Percentiles rank a stretch among this genome's conserved stretches.
phyloP scores from a whole-genome alignment of 2,329 filamentous ascomycete genomes.

The Blastomyces silverae region DNA sequence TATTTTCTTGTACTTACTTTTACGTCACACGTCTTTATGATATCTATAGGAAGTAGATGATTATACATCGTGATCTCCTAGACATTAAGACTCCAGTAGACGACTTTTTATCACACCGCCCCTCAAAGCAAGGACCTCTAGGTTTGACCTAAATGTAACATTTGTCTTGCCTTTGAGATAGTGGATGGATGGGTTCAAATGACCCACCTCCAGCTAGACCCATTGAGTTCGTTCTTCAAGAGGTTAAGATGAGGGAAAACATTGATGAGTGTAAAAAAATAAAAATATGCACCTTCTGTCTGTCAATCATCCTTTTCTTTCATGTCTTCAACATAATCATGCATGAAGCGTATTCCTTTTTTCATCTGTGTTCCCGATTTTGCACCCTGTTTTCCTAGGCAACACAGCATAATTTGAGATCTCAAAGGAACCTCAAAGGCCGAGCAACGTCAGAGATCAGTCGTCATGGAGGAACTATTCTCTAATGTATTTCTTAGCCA shows the following conservation, averaged over 20 bases:
- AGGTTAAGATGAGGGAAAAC: neutral
- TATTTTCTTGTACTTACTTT: neutral
- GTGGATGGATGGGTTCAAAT: neutral
- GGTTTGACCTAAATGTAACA: neutral
- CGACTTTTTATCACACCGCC: neutral
- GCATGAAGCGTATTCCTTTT: neutral
- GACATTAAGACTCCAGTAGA: neutral
- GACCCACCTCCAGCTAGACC: neutral
- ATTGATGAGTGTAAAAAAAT: neutral
- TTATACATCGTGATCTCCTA: neutral
- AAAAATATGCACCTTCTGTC: neutral
- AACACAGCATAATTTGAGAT: neutral
- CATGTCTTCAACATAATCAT: neutral
- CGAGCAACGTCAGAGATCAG: neutral
- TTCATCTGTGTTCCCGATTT: neutral
- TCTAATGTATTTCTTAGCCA: neutral
- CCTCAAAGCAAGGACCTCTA: neutral
- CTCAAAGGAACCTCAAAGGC: neutral
- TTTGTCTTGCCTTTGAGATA: neutral
- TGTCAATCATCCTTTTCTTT: neutral
- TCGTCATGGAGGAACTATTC: neutral
- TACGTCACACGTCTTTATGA: neutral
- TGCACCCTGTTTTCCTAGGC: neutral
- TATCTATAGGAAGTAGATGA: neutral
- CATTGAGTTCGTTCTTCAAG: neutral